Evolutionary conservation across 352 stramenopile genomes (phyloP), one percentile per base, ranked within the genome.

Genomic region (Pythium pyrilobum): DNA sequence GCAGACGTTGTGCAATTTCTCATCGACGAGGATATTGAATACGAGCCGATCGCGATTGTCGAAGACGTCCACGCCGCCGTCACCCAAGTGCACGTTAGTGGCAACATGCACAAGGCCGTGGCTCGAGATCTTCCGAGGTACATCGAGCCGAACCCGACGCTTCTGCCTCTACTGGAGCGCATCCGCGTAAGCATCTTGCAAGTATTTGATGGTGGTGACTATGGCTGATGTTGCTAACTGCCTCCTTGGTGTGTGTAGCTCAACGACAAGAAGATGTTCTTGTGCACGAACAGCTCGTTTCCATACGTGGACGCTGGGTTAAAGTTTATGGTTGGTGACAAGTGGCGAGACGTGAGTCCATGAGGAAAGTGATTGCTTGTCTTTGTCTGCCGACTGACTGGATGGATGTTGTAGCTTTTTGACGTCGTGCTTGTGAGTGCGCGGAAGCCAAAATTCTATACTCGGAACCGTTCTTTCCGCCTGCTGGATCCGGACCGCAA

Each of bases 261-360:
- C 36, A 81, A 81, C 16, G 88, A 86, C 10, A 97, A 97, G 67
- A 83, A 94, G 49, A 79, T 92, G 24, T 97, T 98, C 55, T 73
- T 98, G 68, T 92, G 92, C 67, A 90, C 85, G 25, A 98, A 98
- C 69, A 97, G 88, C 21, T 92, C 89, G 15, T 98, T 96, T 71
- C 84, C 81, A 66, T 97, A 97, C 72, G 85, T 97, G 25, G 87
- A 98, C 60, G 87, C 88, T 1, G 92, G 92, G 20, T 86, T 98
- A 62, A 85, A 82, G 56, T 96, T 89, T 59, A 91, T 98, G 65
- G 66, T 97, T n/a, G 92, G 92, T 38, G 70, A 92, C 36, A 70
- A 92, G 31, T 98, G 92, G 92, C 79, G 80, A 59, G 48, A 86
- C 25, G 44, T 52, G 40, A 8, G 20, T 45, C 4, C 6, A n/a